These are phyloP conservation scores for Euryodendron excelsum DNA, from an alignment of 148 eudicot genomes.

Conservation along the genomic window DNA sequence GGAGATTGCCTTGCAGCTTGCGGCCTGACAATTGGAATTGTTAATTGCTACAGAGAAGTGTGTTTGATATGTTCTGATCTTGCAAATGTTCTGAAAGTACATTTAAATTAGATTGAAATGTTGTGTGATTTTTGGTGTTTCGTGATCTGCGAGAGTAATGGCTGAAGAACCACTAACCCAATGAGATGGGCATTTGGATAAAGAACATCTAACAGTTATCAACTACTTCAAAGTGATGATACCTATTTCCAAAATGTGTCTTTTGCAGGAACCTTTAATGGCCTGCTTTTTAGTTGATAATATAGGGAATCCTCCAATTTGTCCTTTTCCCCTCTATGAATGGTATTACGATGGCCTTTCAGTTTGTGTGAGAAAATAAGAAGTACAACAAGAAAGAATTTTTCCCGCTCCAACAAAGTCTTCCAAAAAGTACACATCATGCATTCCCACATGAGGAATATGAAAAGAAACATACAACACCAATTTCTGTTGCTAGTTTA, in stretches of 20 bases:
- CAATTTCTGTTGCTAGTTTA: neutral
- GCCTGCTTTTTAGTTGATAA: neutral
- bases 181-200: neutral
- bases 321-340: neutral
- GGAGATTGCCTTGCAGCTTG: slow-evolving; percentile 1
- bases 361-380: neutral
- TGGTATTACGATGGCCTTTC: neutral
- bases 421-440: neutral
- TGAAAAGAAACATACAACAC: neutral
- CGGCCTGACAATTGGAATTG: neutral
- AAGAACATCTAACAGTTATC: neutral
- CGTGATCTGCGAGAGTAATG: neutral
- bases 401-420: neutral
- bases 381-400: neutral
- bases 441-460: neutral
- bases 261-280: neutral
- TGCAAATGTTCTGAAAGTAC: neutral
- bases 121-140: neutral
- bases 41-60: neutral
- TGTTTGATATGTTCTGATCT: neutral
- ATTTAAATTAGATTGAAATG: neutral
- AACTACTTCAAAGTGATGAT: slow-evolving; percentile 3
- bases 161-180: neutral
- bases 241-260: neutral
- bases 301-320: neutral